Evolutionary conservation across 805 yeast genomes (phyloP).

Genomic region (Ogataea kodamae): DNA sequence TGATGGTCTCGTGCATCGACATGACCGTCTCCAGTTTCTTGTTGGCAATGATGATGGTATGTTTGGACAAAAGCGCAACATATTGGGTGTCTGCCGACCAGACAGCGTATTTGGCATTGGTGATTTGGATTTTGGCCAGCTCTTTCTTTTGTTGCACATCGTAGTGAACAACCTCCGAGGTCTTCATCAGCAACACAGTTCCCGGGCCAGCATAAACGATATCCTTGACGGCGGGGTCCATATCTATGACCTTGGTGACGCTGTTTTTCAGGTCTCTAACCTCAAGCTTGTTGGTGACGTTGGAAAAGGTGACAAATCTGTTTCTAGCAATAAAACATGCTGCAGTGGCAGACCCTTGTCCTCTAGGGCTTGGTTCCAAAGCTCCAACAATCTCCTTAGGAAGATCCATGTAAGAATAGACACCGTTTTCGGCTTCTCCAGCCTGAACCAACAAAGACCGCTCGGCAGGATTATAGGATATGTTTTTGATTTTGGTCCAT

Average conservation of each 20-base stretch:
- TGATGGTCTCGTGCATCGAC: conserved; percentile 91
- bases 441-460: conserved; percentile 79
- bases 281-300: conserved; percentile 61
- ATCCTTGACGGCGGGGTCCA: conserved; percentile 64
- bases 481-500: conserved; percentile 80
- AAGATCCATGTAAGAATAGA: conserved; percentile 69
- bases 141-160: conserved; percentile 92
- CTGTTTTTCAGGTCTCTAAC: conserved; percentile 81
- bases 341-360: conserved; percentile 76
- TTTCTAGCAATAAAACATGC: conserved; percentile 94
- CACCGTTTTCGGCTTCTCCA: conserved; percentile 62
- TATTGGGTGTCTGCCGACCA: conserved; percentile 90
- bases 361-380: conserved; percentile 80
- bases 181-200: conserved; percentile 68
- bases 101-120: conserved; percentile 79
- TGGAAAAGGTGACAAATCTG: conserved; percentile 80
- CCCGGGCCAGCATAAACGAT: conserved; percentile 82
- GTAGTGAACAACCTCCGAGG: conserved; percentile 69
- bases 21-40: conserved; percentile 73
- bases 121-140: conserved; percentile 62
- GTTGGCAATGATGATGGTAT: conserved; percentile 84
- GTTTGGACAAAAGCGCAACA: conserved; percentile 86
- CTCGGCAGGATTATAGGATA: conserved; percentile 92
- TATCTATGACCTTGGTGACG: conserved; percentile 73
- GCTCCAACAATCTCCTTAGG: conserved; percentile 92